Percentiles rank a stretch among this genome's conserved stretches.
These are phyloP conservation scores for Fennellomyces sp. DNA, from an alignment of 371 early-diverging fungal species.

Conservation along the genomic window DNA sequence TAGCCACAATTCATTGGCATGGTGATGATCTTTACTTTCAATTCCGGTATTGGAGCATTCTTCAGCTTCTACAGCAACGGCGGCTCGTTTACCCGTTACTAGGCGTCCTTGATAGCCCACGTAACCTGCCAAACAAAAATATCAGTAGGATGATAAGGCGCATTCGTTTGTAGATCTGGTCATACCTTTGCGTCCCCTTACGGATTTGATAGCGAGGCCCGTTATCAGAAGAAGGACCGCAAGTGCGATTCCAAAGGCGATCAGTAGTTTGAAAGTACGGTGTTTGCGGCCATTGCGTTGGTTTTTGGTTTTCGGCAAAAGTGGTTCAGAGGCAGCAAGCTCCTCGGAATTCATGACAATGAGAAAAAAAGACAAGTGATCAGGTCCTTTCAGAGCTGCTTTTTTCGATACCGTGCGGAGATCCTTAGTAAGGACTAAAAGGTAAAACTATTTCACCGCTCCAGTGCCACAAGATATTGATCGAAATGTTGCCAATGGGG, in stretches of 20 bases:
- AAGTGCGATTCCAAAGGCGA: not conserved
- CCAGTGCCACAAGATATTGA: not conserved
- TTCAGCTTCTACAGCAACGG: conserved; percentile 86
- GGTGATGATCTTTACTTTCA: conserved; percentile 50
- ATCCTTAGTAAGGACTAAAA: not conserved
- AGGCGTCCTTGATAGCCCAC: conserved; percentile 21
- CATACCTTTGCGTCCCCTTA: not conserved
- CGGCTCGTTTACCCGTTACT: conserved; percentile 59
- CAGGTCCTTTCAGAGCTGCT: not conserved
- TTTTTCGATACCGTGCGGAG: not conserved
- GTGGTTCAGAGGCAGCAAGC: not conserved
- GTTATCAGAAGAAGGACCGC: not conserved
- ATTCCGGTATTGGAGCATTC: conserved; percentile 86
- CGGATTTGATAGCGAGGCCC: not conserved
- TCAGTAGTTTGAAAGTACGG: not conserved
- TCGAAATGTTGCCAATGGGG: too few relatives aligned
- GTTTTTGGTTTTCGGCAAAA: not conserved
- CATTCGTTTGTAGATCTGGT: not conserved
- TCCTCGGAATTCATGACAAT: not conserved
- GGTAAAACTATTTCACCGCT: not conserved
- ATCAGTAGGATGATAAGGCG: not conserved
- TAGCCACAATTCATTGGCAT: not conserved
- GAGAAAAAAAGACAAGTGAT: not conserved
- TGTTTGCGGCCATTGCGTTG: not conserved
- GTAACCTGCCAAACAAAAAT: not conserved